A percentile compares a stretch with the other conserved stretches of the same genome.
phyloP scores from a whole-genome alignment of 768 basidiomycete genomes.

The Termitomyces heimii region DNA sequence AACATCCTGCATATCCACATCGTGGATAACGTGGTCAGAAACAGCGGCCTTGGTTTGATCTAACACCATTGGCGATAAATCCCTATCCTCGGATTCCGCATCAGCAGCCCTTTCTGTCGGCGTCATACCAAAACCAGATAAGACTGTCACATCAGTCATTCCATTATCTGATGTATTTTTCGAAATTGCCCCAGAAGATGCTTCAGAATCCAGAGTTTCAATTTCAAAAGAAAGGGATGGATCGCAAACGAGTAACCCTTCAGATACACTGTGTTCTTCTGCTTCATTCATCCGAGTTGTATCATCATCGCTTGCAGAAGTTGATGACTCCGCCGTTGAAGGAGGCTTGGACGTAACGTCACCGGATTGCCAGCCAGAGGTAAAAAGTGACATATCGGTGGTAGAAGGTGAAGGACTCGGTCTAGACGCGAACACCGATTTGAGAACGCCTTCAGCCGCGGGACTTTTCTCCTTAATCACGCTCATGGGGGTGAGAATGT shows the following conservation, averaged over 20 bases:
- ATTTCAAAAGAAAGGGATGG: slow-evolving; percentile 20
- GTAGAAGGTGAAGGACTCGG: neutral
- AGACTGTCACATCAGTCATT: neutral
- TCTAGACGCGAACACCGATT: slow-evolving; percentile 2
- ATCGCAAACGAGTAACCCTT: slow-evolving; percentile 21
- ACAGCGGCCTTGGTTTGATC: neutral
- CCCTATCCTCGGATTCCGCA: slow-evolving; percentile 13
- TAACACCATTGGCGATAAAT: slow-evolving; percentile 5
- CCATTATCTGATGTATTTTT: neutral
- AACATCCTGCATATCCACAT: slow-evolving; percentile 10
- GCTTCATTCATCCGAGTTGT: slow-evolving; percentile 20
- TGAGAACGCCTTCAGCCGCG: neutral
- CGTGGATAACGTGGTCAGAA: neutral
- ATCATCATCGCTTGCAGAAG: neutral
- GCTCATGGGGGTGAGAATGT: slow-evolving; percentile 25
- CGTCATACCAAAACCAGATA: slow-evolving; percentile 3
- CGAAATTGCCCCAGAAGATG: neutral
- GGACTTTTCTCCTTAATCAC: slow-evolving; percentile 4
- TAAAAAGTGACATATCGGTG: neutral
- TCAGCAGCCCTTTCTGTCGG: neutral
- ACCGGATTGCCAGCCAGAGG: neutral
- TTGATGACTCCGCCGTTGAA: neutral
- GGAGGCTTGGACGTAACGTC: neutral
- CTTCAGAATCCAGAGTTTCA: slow-evolving; percentile 4
- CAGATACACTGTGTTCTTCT: slow-evolving; percentile 22